Base-by-base conservation (phyloP, 2,329 filamentous ascomycete genomes). In the Emergomyces orientalis region DNA sequence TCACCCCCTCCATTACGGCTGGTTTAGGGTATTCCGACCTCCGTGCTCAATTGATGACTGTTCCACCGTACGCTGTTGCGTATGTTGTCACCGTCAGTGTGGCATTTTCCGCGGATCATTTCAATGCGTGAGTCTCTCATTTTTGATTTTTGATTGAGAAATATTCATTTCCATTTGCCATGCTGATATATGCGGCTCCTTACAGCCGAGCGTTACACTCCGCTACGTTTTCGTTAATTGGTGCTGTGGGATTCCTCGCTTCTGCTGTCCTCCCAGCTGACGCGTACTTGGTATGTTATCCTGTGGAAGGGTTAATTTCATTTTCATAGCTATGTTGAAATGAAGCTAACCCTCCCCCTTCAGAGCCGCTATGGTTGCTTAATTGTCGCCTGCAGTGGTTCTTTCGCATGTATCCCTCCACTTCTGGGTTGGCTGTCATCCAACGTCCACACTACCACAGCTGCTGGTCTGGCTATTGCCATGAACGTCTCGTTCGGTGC, bases 401-500 rank as follows among this genome's bases (percentile, higher is more conserved):
- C 86, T 0, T 90, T 90, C 65, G 81, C 85, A 0, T 87, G 84
- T 66, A 87, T 89, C 55, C 87, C 88, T 0, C 86, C 87, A 0
- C 79, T 90, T 64, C 78, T 88, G 1, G 86, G 86, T n/a, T 89
- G 86, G 87, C 76, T 89, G 7, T 85, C 84, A 9, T 85, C 83
- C 49, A 90, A 90, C 69, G 77, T 88, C 58, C 83, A 83, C 69
- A 84, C 80, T 62, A 89, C 87, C 0, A 83, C 84, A 0, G 81
- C 86, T 0, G 83, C 84, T 0, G 87, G 87, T 0, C 78, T 90
- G 13, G 87, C 87, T 1, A 87, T 90, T 62, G 88, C 87, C 0
- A 74, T 90, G 65, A 89, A 90, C 65, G 83, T 90, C 19, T 85
- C 84, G 1, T 80, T 88, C 58, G 87, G 86, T 0, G 87, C 86